Percentiles rank a stretch among this genome's conserved stretches.
phyloP scores from a whole-genome alignment of 352 stramenopile species.

The Pythium aristosporum region DNA sequence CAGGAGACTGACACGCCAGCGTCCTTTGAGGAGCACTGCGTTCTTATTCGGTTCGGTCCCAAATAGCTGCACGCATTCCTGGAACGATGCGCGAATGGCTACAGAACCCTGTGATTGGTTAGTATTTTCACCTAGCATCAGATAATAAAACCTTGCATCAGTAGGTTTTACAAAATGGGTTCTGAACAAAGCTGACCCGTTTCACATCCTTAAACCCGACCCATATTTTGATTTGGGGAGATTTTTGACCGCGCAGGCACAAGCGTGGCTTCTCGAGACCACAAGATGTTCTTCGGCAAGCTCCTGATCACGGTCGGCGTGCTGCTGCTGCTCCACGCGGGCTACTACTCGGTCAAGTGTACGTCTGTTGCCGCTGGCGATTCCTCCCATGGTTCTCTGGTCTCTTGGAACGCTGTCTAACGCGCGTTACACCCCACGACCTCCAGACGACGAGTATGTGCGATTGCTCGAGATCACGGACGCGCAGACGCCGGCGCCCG shows the following conservation, averaged over 20 bases:
- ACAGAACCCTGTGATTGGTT: neutral
- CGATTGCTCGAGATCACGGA: slow-evolving; percentile 72
- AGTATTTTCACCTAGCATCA: neutral
- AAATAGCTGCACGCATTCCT: slow-evolving; percentile 1
- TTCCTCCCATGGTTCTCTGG: neutral
- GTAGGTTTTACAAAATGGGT: neutral
- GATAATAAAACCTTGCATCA: neutral
- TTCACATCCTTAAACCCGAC: neutral
- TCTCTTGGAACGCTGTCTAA: neutral
- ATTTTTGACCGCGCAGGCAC: neutral
- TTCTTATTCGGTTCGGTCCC: neutral
- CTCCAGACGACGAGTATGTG: slow-evolving; percentile 71
- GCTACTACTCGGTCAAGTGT: slow-evolving; percentile 86
- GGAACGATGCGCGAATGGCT: slow-evolving; percentile 4
- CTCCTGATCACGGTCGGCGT: slow-evolving; percentile 64
- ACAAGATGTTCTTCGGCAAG: slow-evolving; percentile 52
- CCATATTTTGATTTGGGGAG: neutral
- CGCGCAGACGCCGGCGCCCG: slow-evolving; percentile 59
- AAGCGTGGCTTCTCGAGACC: neutral
- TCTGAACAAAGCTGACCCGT: neutral
- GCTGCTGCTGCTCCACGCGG: slow-evolving; percentile 68
- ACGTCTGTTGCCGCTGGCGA: slow-evolving; percentile 15
- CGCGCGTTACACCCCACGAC: neutral
- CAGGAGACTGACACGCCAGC: neutral
- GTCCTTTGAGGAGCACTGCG: neutral